Evolutionary conservation across 164 flowering plant genomes (phyloP), one percentile per base, ranked within the genome.

Genomic region (Nelumbo lutea): DNA sequence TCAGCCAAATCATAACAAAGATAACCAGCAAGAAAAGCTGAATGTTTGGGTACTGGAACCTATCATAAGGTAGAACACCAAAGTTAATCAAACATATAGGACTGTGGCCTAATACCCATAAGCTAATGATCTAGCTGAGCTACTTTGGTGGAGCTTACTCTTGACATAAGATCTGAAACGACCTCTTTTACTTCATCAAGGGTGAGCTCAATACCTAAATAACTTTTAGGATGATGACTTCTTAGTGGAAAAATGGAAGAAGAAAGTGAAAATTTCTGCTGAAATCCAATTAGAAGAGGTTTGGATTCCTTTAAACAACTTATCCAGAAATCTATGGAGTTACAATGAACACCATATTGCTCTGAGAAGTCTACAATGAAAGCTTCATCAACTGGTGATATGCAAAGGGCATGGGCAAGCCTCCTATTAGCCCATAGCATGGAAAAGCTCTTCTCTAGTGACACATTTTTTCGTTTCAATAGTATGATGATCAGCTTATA

Each of bases 371-470:
- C 75, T 67, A 45, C 46, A n/a, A 92, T 71, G 68, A 89, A 83
- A 58, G 68, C 75, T 14, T 86, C 87, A 77, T 79, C 72, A 66
- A 89, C 70, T 59, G 97, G 89, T 73, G 88, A 84, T 65, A 73
- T 68, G 73, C 99, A 95, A 65, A 95, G 88, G 2, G 88, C 86
- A 82, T 95, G 99, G 57, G 74, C 82, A 43, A 88, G 85, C 83
- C 96, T 86, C 79, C 91, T 85, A 69, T 77, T 76, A 69, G 81
- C 81, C 97, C 99, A 92, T 56, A 95, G 74, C 70, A 77, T 45
- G 41, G 86, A 70, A 65, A 91, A 59, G 63, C 79, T 78, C 64
- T 77, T 83, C 62, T 81, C 84, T 27, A 74, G 27, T 40, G 87
- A 68, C 43, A 86, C 59, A 66, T 84, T 84, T 76, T 82, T 88